Percentiles rank a stretch among this genome's conserved stretches.
phyloP scores from a whole-genome alignment of 2,329 filamentous ascomycete genomes.

The Fusarium sp. region DNA sequence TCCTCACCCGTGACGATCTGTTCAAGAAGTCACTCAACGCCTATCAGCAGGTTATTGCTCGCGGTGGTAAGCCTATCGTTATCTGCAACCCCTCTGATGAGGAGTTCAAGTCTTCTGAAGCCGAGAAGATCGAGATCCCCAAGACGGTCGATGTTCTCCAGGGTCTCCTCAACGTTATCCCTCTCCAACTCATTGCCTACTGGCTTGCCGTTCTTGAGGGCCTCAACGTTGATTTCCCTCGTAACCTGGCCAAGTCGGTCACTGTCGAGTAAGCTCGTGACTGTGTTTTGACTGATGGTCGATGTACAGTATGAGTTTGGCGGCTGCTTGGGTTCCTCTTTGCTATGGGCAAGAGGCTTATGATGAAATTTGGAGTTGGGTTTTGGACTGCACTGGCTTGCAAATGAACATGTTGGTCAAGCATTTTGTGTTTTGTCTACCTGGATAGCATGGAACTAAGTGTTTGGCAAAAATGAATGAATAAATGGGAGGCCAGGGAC shows the following conservation, averaged over 20 bases:
- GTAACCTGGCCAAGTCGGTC: conserved; percentile 98
- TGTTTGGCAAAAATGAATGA: conserved; percentile 37
- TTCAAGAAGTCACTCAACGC: conserved; percentile 99
- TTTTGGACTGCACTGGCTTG: conserved; percentile 42
- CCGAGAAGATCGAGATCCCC: conserved; percentile 97
- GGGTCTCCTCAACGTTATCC: conserved; percentile 97
- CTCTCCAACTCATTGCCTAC: conserved; percentile 97
- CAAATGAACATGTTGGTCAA: conserved; percentile 32
- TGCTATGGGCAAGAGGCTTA: conserved; percentile 33
- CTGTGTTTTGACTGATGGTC: conserved; percentile 25
- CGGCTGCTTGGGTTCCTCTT: conserved; percentile 27
- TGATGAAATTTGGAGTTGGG: conserved; percentile 44
- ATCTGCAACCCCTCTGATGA: conserved; percentile 93
- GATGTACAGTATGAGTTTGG: conserved; percentile 34
- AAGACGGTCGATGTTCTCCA: conserved; percentile 95
- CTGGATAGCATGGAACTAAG: conserved; percentile 36
- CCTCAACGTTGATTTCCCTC: conserved; percentile 97
- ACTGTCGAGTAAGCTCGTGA: conserved; percentile 83
- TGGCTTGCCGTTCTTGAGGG: conserved; percentile 97
- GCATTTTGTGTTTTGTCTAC: conserved; percentile 34
- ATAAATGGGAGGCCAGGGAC: conserved; percentile 33
- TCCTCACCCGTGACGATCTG: conserved; percentile 92
- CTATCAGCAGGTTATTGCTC: conserved; percentile 98
- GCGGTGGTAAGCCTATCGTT: conserved; percentile 94
- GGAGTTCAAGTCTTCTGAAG: conserved; percentile 88